Base-by-base conservation (phyloP, 805 yeast species). In the Metschnikowia sp. region DNA sequence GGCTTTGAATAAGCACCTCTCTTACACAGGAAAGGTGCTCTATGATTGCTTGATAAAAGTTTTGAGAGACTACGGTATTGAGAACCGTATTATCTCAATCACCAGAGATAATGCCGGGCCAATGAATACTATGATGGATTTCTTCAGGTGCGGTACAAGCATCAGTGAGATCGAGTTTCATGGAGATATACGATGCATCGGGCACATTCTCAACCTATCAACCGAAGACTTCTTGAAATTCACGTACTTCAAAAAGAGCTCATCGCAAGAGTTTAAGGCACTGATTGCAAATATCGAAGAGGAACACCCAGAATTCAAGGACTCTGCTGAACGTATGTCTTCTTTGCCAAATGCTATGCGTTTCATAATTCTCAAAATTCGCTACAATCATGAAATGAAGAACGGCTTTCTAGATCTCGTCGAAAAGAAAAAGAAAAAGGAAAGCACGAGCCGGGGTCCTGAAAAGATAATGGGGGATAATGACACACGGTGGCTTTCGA, bases 111-210 rank as follows among this genome's bases (percentile, higher is more conserved):
- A 28, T 22, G n/a, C 42, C 10, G 33, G 18, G 28, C 39, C 42
- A 26, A 37, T 26, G 33, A 38, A 32, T 31, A 18, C 28, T 11
- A 38, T 44, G 47, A 28, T 32, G 36, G 33, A 36, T 12, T 26
- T 5, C 11, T 30, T 4, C 32, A 32, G 18, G 30, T 29, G 31
- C 36, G 15, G 12, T 6, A 10, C 18, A 22, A 7, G 18, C 9
- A 8, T 18, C 10, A 15, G 32, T 10, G 39, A 30, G 8, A 30
- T 33, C n/a, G 30, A 44, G 15, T 37, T 44, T 13, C 29, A 38
- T 15, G 45, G 42, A 10, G 38, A 44, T 28, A 28, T 44, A 26
- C 37, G 38, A 12, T 44, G 47, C 34, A 42, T 38, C 2, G 40
- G 32, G 36, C 40, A 42, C 19, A 15, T 36, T 15, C 10, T 36